Evolutionary conservation across 345 rosid genomes (phyloP).

Genomic region (Rubroshorea leprosula): DNA sequence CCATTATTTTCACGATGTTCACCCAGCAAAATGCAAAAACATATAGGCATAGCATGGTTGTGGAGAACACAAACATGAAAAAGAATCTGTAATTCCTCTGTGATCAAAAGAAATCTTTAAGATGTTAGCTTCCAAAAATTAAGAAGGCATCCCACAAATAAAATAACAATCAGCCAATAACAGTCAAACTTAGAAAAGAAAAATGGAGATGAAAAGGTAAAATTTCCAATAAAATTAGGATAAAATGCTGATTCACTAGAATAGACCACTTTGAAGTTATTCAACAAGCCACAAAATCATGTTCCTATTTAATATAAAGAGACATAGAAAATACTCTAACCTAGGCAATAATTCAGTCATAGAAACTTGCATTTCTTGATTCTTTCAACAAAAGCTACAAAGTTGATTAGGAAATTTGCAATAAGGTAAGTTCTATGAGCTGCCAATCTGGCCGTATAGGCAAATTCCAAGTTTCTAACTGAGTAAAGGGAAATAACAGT

Average conservation of each 20-base stretch:
- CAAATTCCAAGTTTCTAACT: too few relatives aligned
- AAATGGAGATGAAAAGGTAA: slow-evolving; percentile 1
- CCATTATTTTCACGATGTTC: slow-evolving; percentile 59
- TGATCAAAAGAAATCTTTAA: slow-evolving; percentile 14
- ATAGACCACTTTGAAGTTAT: background rate
- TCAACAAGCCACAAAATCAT: background rate
- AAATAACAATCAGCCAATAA: background rate
- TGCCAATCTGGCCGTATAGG: too few relatives aligned
- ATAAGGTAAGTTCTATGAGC: background rate
- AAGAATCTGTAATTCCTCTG: slow-evolving; percentile 96
- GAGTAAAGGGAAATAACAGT: too few relatives aligned
- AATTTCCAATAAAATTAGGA: background rate
- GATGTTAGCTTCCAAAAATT: slow-evolving; percentile 14
- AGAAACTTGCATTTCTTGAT: too few relatives aligned
- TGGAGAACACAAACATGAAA: slow-evolving; percentile 90
- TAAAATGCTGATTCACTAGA: background rate
- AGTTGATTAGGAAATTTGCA: too few relatives aligned
- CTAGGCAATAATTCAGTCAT: too few relatives aligned
- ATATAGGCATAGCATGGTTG: slow-evolving; percentile 74
- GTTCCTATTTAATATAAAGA: background rate
- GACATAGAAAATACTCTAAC: too few relatives aligned
- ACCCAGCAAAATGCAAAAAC: slow-evolving; percentile 78
- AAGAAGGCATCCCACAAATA: slow-evolving; percentile 4
- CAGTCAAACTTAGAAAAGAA: too few relatives aligned
- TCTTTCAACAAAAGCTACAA: too few relatives aligned